Evolutionary conservation across 768 basidiomycete species (phyloP).

Genomic region (Coprinopsis sp.): DNA sequence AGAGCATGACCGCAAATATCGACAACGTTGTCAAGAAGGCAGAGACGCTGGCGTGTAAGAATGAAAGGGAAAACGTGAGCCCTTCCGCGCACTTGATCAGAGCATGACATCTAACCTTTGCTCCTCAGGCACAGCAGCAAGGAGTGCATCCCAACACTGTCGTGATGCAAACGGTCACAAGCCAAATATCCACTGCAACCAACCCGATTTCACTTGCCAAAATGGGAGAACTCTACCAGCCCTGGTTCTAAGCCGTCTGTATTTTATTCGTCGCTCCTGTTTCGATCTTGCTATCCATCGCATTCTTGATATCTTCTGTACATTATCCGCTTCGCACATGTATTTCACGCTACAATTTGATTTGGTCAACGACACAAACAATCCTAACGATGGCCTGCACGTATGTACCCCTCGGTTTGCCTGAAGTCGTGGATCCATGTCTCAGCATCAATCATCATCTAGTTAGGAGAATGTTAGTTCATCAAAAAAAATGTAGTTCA

Average conservation of each 20-base stretch:
- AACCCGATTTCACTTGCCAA: constrained; percentile 81
- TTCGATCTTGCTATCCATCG: constrained; percentile 8
- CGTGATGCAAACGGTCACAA: constrained; percentile 81
- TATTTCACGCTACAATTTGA: background rate
- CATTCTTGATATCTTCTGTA: constrained; percentile 1
- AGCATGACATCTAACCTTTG: background rate
- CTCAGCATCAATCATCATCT: constrained; percentile 81
- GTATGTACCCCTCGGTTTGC: constrained; percentile 69
- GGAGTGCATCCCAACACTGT: constrained; percentile 34
- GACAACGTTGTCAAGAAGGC: constrained; percentile 77
- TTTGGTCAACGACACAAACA: background rate
- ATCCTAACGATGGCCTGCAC: constrained; percentile 7
- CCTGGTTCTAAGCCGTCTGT: constrained; percentile 62
- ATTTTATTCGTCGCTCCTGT: constrained; percentile 8
- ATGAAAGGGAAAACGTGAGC: constrained; percentile 76
- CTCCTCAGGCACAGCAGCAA: constrained; percentile 29
- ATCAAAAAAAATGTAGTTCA: no score
- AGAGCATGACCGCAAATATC: constrained; percentile 47
- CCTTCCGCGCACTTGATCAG: background rate
- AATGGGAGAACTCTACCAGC: constrained; percentile 80
- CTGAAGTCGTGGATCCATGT: constrained; percentile 43
- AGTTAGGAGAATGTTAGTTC: no score
- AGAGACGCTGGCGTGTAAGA: constrained; percentile 80
- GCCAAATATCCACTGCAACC: constrained; percentile 79
- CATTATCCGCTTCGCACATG: no score